Base-by-base conservation (phyloP, 768 basidiomycete species). In the Pleurotus platypus region DNA sequence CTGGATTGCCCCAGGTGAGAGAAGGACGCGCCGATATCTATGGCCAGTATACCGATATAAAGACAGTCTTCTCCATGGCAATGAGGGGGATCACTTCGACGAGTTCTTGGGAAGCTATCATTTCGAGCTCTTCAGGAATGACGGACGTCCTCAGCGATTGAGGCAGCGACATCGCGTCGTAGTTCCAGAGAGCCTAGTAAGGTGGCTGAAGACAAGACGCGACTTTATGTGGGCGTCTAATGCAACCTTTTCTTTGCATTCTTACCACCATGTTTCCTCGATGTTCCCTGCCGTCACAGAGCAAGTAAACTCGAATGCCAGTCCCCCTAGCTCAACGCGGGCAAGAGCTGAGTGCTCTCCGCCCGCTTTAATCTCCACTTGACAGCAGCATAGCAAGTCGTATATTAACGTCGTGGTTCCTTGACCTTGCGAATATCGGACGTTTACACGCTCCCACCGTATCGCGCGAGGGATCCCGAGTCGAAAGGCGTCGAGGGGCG, bases 21-120 rank as follows among this genome's bases (percentile, higher is more conserved):
- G 24, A 46, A 55, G 56, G 49, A 48, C 47, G 39, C 38, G 46
- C 51, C 22, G 61, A 57, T 22, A 46, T 30, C 27, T n/a, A 37
- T 59, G 43, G 46, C 54, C 57, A 57, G 60, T 64, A 63, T 78
- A 91, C 94, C 70, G 94, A 92, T 60, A 98, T 91, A 66, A 98
- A 89, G 27, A 94, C 87, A 22, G 94, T 94, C 61, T 80, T 84
- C 65, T 94, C 92, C 92, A 96, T 95, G 5, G 89, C 77, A 60
- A 97, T 91, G 24, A 93, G 75, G 0, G 94, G 94, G 1, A 94
- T 80, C 58, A 97, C 90, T 61, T 94, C 90, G 46, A 98, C 78
- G 38, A 88, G 76, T 58, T 92, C 81, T 63, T 97, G 89, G 16
- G 83, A 90, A 1, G 94, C 91, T 55, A 96, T 82, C 55, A 95